Conservation (phyloP, 2,329 filamentous ascomycete species). For the Didymella exigua region DNA sequence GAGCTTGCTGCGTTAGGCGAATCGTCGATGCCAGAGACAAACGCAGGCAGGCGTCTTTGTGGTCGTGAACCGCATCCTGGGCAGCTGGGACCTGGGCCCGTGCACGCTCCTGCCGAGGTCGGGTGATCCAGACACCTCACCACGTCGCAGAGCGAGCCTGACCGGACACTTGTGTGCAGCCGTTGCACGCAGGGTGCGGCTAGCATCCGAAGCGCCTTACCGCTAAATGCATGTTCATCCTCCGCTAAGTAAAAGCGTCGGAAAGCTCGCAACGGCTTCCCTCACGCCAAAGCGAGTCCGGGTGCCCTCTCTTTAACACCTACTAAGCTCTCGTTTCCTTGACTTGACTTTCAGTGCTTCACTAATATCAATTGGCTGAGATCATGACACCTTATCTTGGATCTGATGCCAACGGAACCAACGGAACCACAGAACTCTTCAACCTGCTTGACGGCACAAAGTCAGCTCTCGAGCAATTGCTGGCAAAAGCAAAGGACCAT, state of each 20-base stretch:
- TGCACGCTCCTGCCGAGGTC: conserved; percentile 9
- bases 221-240: conserved; percentile 18
- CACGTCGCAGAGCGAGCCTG: conserved; percentile 1
- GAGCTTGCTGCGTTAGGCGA: conserved; percentile 13
- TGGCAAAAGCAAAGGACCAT: conserved; percentile 40
- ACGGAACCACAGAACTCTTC: conserved; percentile 25
- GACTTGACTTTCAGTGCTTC: neutral
- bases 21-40: conserved; percentile 14
- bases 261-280: conserved; percentile 21
- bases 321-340: neutral
- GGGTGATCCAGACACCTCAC: conserved; percentile 11
- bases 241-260: conserved; percentile 22
- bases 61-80: conserved; percentile 9
- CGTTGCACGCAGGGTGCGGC: conserved; percentile 19
- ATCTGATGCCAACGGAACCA: conserved; percentile 14
- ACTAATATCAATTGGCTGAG: neutral
- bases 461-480: conserved; percentile 39
- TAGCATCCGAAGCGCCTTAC: conserved; percentile 21
- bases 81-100: conserved; percentile 4
- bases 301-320: conserved; percentile 10
- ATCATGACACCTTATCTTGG: conserved; percentile 41
- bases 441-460: conserved; percentile 44
- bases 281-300: conserved; percentile 15
- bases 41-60: conserved; percentile 13
- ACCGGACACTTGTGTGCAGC: conserved; percentile 12